phyloP scores from a whole-genome alignment of 805 yeast species.

The Sugiyamaella marilandica region DNA sequence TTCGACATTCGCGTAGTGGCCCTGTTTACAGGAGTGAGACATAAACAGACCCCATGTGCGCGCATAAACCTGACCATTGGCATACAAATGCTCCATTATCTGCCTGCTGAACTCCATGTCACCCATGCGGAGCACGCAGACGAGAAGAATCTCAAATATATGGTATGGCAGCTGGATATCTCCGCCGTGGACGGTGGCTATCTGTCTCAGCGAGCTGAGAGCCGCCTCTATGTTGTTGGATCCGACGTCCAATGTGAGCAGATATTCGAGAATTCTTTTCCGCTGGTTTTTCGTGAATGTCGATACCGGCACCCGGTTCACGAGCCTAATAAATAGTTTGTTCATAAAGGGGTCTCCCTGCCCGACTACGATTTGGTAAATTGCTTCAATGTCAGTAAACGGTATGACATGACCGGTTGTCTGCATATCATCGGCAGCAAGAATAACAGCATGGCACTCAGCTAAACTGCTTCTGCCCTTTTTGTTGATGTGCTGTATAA shows the following conservation, averaged over 20 bases:
- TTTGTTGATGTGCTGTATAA: neutral
- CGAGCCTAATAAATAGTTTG: neutral
- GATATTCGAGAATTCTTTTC: neutral
- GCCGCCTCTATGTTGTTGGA: constrained; percentile 6
- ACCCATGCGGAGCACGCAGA: constrained; percentile 23
- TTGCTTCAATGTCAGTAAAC: neutral
- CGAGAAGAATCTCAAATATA: constrained; percentile 26
- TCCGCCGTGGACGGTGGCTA: constrained; percentile 24
- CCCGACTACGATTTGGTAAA: constrained; percentile 9
- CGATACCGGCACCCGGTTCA: neutral
- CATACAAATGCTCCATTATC: constrained; percentile 21
- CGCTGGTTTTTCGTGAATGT: neutral
- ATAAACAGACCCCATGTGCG: constrained; percentile 33
- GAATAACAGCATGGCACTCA: neutral
- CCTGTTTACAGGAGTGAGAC: constrained; percentile 20
- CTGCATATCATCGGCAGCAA: neutral
- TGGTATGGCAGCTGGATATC: constrained; percentile 6
- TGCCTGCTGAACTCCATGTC: constrained; percentile 29
- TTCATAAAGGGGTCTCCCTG: constrained; percentile 8
- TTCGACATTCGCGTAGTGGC: constrained; percentile 24
- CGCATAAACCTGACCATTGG: constrained; percentile 21
- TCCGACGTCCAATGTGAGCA: neutral
- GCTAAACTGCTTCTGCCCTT: neutral
- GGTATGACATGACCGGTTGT: neutral
- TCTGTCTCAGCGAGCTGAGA: constrained; percentile 4